A percentile compares a stretch with the other conserved stretches of the same genome.
Evolutionary conservation across 495 filamentous ascomycete genomes (phyloP).

Genomic region (Penicillium paxilli): DNA sequence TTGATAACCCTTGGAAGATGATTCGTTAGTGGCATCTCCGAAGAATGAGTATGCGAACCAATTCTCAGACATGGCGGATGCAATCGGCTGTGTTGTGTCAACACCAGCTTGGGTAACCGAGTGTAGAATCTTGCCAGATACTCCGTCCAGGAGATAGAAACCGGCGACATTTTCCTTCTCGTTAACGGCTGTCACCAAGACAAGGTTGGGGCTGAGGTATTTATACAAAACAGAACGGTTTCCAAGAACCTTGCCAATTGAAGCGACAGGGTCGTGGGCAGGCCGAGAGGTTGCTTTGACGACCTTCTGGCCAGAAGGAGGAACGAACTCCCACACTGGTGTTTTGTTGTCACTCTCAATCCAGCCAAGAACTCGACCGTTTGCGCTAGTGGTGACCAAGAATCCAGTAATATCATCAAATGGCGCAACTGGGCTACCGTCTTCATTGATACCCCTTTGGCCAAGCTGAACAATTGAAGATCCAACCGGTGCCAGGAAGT

Average conservation of each 20-base stretch:
- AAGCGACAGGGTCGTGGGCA: conserved; percentile 82
- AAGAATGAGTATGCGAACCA: conserved; percentile 94
- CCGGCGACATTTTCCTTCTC: conserved; percentile 52
- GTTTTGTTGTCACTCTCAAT: conserved; percentile 43
- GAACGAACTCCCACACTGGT: conserved; percentile 73
- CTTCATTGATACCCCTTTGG: conserved; percentile 32
- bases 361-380: conserved; percentile 65
- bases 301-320: conserved; percentile 65
- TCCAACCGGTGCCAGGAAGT: conserved; percentile 22
- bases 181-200: conserved; percentile 72
- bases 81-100: conserved; percentile 72
- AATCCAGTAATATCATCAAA: conserved; percentile 30
- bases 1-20: conserved; percentile 78
- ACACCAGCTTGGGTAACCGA: conserved; percentile 68
- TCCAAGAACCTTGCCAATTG: conserved; percentile 90
- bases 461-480: conserved; percentile 23
- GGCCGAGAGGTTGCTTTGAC: conserved; percentile 65
- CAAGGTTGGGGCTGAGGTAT: conserved; percentile 86
- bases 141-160: conserved; percentile 82
- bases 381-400: conserved; percentile 61
- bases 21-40: conserved; percentile 51
- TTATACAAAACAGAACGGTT: conserved; percentile 95
- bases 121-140: conserved; percentile 78
- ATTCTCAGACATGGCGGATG: conserved; percentile 83
- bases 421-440: conserved; percentile 34